Percentiles rank a stretch among this genome's conserved stretches.
phyloP scores from a whole-genome alignment of 2,329 filamentous ascomycete genomes.

The Fusarium fujikuroi region DNA sequence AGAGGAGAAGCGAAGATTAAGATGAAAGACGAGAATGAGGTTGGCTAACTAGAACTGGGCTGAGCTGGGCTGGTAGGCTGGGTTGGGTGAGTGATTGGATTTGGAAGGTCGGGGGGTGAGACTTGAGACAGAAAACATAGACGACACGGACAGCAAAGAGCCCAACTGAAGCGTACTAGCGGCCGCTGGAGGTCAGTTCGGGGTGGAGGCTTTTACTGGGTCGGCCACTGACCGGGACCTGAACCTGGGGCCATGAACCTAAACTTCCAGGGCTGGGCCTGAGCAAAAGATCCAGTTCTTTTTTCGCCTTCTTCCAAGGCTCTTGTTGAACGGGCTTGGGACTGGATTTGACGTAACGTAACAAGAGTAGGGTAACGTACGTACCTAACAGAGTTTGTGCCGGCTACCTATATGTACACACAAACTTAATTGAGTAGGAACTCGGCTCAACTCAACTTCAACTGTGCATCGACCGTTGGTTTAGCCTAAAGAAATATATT shows the following conservation, averaged over 20 bases:
- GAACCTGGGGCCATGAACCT: conserved; percentile 1
- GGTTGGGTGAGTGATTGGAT: conserved; percentile 11
- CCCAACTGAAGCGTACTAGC: conserved; percentile 28
- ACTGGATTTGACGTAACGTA: conserved; percentile 18
- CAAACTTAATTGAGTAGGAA: not conserved
- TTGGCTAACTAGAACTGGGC: not conserved
- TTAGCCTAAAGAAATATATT: not conserved
- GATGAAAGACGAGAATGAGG: conserved; percentile 5
- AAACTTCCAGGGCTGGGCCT: not conserved
- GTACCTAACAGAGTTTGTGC: not conserved
- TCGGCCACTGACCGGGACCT: not conserved
- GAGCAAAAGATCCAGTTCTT: conserved; percentile 1
- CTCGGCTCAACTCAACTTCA: not conserved
- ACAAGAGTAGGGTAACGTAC: conserved; percentile 1
- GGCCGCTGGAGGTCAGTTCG: conserved; percentile 12
- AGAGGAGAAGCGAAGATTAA: conserved; percentile 7
- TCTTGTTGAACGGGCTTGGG: conserved; percentile 3
- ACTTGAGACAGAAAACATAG: conserved; percentile 22
- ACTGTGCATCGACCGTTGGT: not conserved
- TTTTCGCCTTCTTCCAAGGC: conserved; percentile 7
- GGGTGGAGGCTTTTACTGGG: conserved; percentile 11
- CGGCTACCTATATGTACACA: not conserved
- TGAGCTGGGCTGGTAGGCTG: not conserved
- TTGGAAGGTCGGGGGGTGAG: conserved; percentile 7
- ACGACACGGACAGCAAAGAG: not conserved